A percentile compares a stretch with the other conserved stretches of the same genome.
phyloP scores from a whole-genome alignment of 1,284 basidiomycete genomes.

The Exobasidium rhododendri region DNA sequence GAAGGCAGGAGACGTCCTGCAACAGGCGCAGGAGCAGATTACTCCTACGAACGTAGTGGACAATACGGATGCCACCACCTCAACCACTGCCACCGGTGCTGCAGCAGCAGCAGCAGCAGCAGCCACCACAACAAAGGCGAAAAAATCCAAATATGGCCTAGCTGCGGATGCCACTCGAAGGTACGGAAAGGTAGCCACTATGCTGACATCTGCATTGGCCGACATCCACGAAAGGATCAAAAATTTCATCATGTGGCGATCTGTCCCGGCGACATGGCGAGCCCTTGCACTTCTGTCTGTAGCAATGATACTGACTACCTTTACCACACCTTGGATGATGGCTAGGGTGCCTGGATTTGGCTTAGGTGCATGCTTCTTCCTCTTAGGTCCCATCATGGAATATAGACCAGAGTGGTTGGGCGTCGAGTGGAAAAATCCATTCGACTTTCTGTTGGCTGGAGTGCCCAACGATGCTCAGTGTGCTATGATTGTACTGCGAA shows the following conservation, averaged over 20 bases:
- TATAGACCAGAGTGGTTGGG: conserved; percentile 29
- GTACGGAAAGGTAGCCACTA: conserved; percentile 18
- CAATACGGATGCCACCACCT: not conserved
- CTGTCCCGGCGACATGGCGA: conserved; percentile 25
- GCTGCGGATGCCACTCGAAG: conserved; percentile 17
- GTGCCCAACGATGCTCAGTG: conserved; percentile 39
- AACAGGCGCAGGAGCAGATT: not conserved
- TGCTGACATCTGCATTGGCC: conserved; percentile 21
- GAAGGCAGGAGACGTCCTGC: conserved; percentile 3
- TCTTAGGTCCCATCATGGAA: conserved; percentile 27
- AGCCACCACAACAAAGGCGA: not conserved
- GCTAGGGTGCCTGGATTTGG: conserved; percentile 23
- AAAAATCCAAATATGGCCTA: conserved; percentile 19
- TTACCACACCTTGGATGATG: conserved; percentile 22
- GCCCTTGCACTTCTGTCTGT: conserved; percentile 16
- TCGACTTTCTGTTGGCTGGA: conserved; percentile 33
- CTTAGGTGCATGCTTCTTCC: conserved; percentile 27
- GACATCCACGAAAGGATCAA: conserved; percentile 28
- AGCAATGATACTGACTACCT: conserved; percentile 16
- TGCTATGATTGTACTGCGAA: conserved; percentile 27
- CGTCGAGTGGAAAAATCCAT: conserved; percentile 12
- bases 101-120: conserved; percentile 12
- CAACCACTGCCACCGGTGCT: not conserved
- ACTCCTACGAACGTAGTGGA: not conserved
- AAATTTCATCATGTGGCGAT: conserved; percentile 27